Percentiles rank a stretch among this genome's conserved stretches.
Evolutionary conservation across 495 filamentous ascomycete genomes (phyloP).

Genomic region (Bacidia gigantensis): DNA sequence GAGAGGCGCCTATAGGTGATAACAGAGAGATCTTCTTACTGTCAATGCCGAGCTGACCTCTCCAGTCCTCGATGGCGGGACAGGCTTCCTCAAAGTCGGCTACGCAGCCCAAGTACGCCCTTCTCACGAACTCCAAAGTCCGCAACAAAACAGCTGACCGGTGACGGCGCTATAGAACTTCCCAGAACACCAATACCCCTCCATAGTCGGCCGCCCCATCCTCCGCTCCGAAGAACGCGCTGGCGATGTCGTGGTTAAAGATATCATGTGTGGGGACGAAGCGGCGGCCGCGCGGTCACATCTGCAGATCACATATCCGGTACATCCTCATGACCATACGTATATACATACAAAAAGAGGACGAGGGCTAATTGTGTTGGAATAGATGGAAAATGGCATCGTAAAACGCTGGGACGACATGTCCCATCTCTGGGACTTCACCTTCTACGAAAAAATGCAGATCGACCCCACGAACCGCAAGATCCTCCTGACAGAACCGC

Average conservation of each 20-base stretch:
- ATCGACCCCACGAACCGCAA: constrained; percentile 85
- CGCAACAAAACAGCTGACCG: background rate
- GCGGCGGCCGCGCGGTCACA: constrained; percentile 87
- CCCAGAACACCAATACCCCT: constrained; percentile 95
- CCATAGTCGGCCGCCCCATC: constrained; percentile 95
- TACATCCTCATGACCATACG: constrained; percentile 31
- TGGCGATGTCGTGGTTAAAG: constrained; percentile 76
- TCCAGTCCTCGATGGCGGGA: constrained; percentile 97
- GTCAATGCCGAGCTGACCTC: background rate
- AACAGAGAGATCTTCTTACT: background rate
- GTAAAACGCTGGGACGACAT: constrained; percentile 99
- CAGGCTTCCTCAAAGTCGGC: constrained; percentile 98
- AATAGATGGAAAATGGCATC: constrained; percentile 95
- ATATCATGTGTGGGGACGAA: constrained; percentile 99
- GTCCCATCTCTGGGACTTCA: constrained; percentile 99
- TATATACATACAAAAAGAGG: no score
- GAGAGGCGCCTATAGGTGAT: background rate
- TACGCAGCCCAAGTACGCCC: constrained; percentile 71
- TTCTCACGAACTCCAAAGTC: background rate
- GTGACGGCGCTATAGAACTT: constrained; percentile 54
- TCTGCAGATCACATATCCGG: constrained; percentile 94
- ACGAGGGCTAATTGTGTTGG: no score
- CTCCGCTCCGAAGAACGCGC: constrained; percentile 83
- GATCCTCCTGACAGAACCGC: constrained; percentile 95
- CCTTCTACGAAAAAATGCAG: constrained; percentile 91